Evolutionary conservation across 192 early-diverging fungal genomes (phyloP).

Genomic region (Podila horticola): DNA sequence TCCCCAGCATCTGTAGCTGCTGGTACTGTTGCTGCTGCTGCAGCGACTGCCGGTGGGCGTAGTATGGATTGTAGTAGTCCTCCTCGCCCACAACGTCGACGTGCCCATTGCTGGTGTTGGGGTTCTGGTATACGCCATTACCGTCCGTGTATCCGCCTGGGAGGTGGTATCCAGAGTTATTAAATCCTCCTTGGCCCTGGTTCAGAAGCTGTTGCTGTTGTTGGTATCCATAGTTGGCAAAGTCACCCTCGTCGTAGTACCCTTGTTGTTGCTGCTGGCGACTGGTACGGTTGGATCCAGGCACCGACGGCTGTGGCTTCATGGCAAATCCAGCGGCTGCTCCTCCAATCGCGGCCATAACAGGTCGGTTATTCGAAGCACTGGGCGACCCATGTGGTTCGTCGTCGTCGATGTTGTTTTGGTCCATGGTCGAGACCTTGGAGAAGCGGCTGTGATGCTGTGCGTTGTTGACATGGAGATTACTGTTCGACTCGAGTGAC

Average conservation of each 20-base stretch:
- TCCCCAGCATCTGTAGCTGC: not conserved
- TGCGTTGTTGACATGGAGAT: not conserved
- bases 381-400: not conserved
- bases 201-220: slow-evolving; percentile 25
- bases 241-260: slow-evolving; percentile 33
- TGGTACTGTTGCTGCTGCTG: not conserved
- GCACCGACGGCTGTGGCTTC: not conserved
- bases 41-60: slow-evolving; percentile 3
- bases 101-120: not conserved
- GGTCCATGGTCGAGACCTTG: slow-evolving; percentile 28
- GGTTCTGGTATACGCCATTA: not conserved
- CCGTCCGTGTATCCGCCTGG: slow-evolving; percentile 7
- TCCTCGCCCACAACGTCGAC: slow-evolving; percentile 7
- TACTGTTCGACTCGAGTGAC: not conserved
- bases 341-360: slow-evolving; percentile 7
- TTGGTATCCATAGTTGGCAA: slow-evolving; percentile 23
- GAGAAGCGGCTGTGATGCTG: slow-evolving; percentile 14
- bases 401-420: not conserved
- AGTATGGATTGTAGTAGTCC: slow-evolving; percentile 43
- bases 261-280: not conserved
- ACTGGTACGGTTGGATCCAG: slow-evolving; percentile 3
- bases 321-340: not conserved
- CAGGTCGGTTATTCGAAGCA: not conserved
- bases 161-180: slow-evolving; percentile 9
- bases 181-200: slow-evolving; percentile 9